A percentile compares a stretch with the other conserved stretches of the same genome.
phyloP scores from a whole-genome alignment of 805 yeast species.

The Saccharomycopsis sp. region DNA sequence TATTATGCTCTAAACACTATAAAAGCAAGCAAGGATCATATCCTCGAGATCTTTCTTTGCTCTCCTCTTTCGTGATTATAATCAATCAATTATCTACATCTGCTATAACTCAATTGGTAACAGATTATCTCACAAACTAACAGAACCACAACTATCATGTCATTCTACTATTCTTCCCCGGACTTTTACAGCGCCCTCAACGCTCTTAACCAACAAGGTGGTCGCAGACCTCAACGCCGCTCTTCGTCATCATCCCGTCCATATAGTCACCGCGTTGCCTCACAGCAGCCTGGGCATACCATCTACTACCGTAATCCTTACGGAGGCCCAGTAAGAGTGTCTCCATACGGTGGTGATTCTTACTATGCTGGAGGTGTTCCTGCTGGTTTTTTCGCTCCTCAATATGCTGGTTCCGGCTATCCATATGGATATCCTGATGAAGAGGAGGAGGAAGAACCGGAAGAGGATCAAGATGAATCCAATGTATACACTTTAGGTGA shows the following conservation, averaged over 20 bases:
- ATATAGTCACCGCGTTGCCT: not conserved
- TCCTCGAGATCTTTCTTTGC: not conserved
- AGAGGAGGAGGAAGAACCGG: conserved; percentile 5
- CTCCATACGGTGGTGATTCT: not conserved
- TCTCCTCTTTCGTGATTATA: not conserved
- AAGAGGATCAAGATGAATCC: conserved; percentile 2
- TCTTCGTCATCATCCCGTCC: not conserved
- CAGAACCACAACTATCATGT: not conserved
- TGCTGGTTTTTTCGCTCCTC: not conserved
- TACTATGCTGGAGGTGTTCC: not conserved
- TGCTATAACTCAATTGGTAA: too few relatives aligned
- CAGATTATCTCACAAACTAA: too few relatives aligned
- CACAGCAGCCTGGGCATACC: not conserved
- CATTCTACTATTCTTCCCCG: not conserved
- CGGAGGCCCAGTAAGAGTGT: not conserved
- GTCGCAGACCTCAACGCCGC: not conserved
- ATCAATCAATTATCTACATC: not conserved
- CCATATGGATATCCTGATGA: not conserved
- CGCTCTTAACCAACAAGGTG: not conserved
- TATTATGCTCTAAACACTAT: too few relatives aligned
- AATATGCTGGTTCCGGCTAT: not conserved
- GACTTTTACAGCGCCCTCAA: not conserved
- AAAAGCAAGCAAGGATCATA: not conserved
- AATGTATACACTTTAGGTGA: conserved; percentile 19
- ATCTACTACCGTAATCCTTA: not conserved